These are phyloP conservation scores for Tolypocladium endophyticum DNA, from an alignment of 2,329 filamentous ascomycete species.

Conservation along the genomic window DNA sequence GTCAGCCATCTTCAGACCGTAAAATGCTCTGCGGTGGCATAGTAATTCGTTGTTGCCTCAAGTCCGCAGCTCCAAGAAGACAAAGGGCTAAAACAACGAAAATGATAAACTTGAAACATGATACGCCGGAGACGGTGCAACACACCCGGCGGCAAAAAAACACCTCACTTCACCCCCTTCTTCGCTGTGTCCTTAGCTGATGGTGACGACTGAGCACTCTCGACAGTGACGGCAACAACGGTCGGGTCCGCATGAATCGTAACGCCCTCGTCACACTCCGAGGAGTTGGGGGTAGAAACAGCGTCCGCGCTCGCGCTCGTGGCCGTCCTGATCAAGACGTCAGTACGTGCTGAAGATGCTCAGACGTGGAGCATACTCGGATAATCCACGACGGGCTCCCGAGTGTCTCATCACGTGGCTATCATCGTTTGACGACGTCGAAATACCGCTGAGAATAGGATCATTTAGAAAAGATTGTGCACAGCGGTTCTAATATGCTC, in stretches of 20 bases:
- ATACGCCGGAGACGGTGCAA: constrained; percentile 4
- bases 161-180: constrained; percentile 12
- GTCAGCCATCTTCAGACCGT: constrained; percentile 23
- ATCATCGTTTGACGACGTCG: constrained; percentile 18
- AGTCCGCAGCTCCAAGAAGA: constrained; percentile 9
- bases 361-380: constrained; percentile 22
- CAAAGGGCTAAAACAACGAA: constrained; percentile 1
- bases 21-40: constrained; percentile 23
- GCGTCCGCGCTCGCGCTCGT: constrained; percentile 29
- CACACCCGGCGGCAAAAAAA: background rate
- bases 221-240: constrained; percentile 24
- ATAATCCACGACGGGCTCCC: constrained; percentile 20
- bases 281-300: constrained; percentile 28
- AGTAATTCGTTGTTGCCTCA: constrained; percentile 13
- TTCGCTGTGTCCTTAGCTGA: constrained; percentile 29
- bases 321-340: constrained; percentile 22
- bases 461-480: background rate
- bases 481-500: constrained; percentile 4
- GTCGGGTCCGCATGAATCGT: constrained; percentile 43
- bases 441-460: constrained; percentile 11
- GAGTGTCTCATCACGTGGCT: constrained; percentile 16
- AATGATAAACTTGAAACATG: constrained; percentile 1
- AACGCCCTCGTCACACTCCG: constrained; percentile 41
- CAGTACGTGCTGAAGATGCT: constrained; percentile 18
- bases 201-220: constrained; percentile 39